A percentile compares a stretch with the other conserved stretches of the same genome.
phyloP scores from a whole-genome alignment of 768 basidiomycete genomes.

The Collybia mongolica region DNA sequence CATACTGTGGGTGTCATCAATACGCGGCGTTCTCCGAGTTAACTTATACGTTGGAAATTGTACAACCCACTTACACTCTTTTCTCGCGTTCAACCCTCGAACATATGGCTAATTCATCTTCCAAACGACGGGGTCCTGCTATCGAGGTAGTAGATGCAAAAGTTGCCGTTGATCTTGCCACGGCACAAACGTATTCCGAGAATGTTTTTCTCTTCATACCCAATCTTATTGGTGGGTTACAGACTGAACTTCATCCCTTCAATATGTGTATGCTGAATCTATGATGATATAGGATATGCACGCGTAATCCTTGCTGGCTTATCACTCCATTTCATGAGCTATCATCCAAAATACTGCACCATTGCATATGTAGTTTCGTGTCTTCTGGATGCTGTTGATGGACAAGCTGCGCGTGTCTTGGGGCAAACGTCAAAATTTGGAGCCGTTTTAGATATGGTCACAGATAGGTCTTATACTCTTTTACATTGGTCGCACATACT shows the following conservation, averaged over 20 bases:
- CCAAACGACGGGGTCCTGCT: constrained; percentile 41
- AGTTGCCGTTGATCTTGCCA: constrained; percentile 83
- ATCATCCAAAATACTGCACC: constrained; percentile 91
- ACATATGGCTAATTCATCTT: constrained; percentile 30
- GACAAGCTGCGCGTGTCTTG: constrained; percentile 84
- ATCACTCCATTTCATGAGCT: constrained; percentile 90
- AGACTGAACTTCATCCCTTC: constrained; percentile 4
- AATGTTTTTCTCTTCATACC: constrained; percentile 98
- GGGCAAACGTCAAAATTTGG: constrained; percentile 96
- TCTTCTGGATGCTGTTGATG: constrained; percentile 93
- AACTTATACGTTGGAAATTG: too few species aligned
- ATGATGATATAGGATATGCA: constrained; percentile 65
- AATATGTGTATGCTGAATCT: not conserved
- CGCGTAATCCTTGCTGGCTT: constrained; percentile 89
- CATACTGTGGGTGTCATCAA: not conserved
- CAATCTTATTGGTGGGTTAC: constrained; percentile 84
- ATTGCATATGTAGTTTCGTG: constrained; percentile 87
- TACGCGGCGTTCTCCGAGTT: not conserved
- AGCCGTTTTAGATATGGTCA: constrained; percentile 98
- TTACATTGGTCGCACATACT: not conserved
- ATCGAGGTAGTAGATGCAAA: constrained; percentile 80
- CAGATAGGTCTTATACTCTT: constrained; percentile 74
- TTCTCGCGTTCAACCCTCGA: not conserved
- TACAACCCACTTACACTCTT: not conserved
- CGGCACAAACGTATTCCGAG: constrained; percentile 84